A percentile compares a stretch with the other conserved stretches of the same genome.
phyloP scores from a whole-genome alignment of 805 yeast species.

The Kluyveromyces lactis region DNA sequence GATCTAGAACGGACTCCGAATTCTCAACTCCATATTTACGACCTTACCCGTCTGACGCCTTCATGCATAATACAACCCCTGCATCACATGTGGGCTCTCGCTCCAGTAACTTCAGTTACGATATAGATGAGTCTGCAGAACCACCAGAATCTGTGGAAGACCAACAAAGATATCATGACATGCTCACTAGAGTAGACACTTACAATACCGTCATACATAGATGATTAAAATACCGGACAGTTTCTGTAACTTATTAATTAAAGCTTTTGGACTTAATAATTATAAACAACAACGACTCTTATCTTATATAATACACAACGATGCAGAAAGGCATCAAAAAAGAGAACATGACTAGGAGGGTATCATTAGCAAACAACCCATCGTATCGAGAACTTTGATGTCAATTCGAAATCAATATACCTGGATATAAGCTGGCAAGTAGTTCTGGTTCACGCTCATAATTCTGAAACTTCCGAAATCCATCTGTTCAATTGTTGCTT shows the following conservation, averaged over 20 bases:
- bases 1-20: slow-evolving; percentile 1
- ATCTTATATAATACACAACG: too few species aligned
- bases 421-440: too few species aligned
- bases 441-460: background rate
- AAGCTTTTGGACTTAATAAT: background rate
- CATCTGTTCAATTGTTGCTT: slow-evolving; percentile 23
- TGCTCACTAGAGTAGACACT: slow-evolving; percentile 10
- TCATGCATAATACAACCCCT: background rate
- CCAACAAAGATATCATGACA: background rate
- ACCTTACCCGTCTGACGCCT: background rate
- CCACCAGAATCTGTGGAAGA: slow-evolving; percentile 3
- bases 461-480: slow-evolving; percentile 27
- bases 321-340: too few species aligned
- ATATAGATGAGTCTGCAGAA: slow-evolving; percentile 4
- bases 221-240: background rate
- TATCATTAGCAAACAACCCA: too few species aligned
- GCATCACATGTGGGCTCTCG: background rate
- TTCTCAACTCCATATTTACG: background rate
- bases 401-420: too few species aligned
- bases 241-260: background rate
- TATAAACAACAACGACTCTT: background rate
- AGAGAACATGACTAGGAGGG: too few species aligned
- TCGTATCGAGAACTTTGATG: too few species aligned
- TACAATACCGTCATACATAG: slow-evolving; percentile 11
- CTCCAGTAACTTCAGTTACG: background rate